A percentile compares a stretch with the other conserved stretches of the same genome.
Evolutionary conservation across 495 filamentous ascomycete species (phyloP).

Genomic region (Thermochaetoides thermophila): DNA sequence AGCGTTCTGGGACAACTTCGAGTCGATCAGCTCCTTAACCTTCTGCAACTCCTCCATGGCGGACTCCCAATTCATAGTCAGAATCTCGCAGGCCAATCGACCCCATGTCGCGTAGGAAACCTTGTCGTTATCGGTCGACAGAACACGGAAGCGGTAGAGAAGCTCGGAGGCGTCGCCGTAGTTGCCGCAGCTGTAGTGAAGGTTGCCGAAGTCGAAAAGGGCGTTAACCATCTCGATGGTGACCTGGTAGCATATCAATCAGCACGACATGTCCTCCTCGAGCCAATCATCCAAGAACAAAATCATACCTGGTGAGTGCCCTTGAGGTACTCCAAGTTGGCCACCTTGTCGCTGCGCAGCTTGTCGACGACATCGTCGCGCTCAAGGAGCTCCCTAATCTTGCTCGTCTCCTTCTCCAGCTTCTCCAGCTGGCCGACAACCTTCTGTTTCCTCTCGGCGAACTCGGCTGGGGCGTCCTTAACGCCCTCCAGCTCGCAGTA

Average conservation of each 20-base stretch:
- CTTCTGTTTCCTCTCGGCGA: conserved; percentile 72
- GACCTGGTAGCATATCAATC: conserved; percentile 33
- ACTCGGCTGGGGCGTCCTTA: conserved; percentile 67
- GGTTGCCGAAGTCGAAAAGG: conserved; percentile 85
- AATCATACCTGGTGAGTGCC: conserved; percentile 66
- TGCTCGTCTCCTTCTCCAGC: conserved; percentile 69
- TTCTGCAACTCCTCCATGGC: conserved; percentile 94
- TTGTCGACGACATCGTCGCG: conserved; percentile 77
- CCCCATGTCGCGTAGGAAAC: conserved; percentile 91
- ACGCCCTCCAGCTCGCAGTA: conserved; percentile 74
- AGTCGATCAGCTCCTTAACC: conserved; percentile 85
- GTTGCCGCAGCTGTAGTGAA: conserved; percentile 91
- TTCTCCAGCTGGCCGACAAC: conserved; percentile 67
- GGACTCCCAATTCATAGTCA: conserved; percentile 82
- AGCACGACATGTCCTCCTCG: conserved; percentile 2
- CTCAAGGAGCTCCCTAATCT: conserved; percentile 69
- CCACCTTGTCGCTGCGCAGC: conserved; percentile 86
- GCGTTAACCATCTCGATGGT: conserved; percentile 88
- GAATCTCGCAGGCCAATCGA: conserved; percentile 84
- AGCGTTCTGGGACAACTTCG: conserved; percentile 85
- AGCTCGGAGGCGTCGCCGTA: conserved; percentile 77
- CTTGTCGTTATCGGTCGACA: conserved; percentile 96
- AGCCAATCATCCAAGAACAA: neutral
- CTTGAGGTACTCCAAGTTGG: conserved; percentile 91
- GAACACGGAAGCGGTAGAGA: conserved; percentile 89